Evolutionary conservation across 768 basidiomycete species (phyloP), one percentile per base, ranked within the genome.

Genomic region (Cystobasidium ongulense): DNA sequence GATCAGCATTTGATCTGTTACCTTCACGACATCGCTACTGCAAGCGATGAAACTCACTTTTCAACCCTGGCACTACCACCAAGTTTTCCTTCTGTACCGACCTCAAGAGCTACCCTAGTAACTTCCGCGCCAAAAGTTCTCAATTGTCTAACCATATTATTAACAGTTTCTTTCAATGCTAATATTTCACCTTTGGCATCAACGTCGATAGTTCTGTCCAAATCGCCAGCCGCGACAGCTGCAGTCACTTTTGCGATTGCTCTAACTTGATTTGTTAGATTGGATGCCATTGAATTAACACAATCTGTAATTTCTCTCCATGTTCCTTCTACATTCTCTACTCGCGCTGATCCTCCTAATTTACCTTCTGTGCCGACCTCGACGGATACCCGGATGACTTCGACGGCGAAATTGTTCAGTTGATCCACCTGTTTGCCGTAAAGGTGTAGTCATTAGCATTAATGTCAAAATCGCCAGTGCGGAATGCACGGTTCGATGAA

Each of bases 141-240:
- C 23, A 83, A 75, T 81, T 83, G 82, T 25, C 82, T 82, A 57
- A 84, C 83, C 92, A 96, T 96, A n/a, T 88, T 89, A 78, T 94
- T 94, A 81, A 91, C 84, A 18, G 89, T 89, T 18, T 85, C 85
- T 88, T 83, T 83, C 23, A 83, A 76, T 50, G 82, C 82, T 1
- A 81, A 67, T 31, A 95, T 94, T 79, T 95, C 92, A 62, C 93
- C 93, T 29, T 90, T 89, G 1, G 81, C 84, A 75, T 89, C 87
- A 75, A 97, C 92, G 78, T 91, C 89, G 79, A 97, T 91, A 84
- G 91, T 93, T 82, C 91, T 90, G 0, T 89, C 90, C 83, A 92
- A 83, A 80, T 97, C 92, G 38, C 93, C 93, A 53, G 87, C 86
- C 23, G 93, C 93, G 36, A 83, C 82, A 7, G 82, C 75, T 10